phyloP scores from a whole-genome alignment of 495 filamentous ascomycete species.

The Neurospora sublineolata region DNA sequence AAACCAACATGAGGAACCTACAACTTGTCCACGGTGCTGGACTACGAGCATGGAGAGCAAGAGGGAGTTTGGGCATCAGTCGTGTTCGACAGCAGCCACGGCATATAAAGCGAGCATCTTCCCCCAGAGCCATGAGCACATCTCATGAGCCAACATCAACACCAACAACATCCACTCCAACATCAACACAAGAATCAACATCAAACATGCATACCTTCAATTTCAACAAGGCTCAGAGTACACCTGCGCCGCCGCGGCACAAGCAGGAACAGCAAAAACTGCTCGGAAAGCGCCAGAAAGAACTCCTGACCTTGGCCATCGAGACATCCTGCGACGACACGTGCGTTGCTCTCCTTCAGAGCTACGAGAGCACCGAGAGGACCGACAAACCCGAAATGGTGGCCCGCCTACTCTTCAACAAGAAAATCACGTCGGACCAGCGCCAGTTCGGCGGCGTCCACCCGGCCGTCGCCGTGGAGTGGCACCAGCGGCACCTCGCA shows the following conservation, averaged over 20 bases:
- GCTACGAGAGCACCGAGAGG: background rate
- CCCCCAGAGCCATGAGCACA: background rate
- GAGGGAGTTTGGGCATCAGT: background rate
- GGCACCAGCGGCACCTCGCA: slow-evolving; percentile 59
- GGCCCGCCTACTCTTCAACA: slow-evolving; percentile 61
- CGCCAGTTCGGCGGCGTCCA: slow-evolving; percentile 61
- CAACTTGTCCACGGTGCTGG: background rate
- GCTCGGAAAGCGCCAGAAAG: background rate
- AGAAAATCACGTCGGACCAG: slow-evolving; percentile 72
- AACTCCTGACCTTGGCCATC: slow-evolving; percentile 68
- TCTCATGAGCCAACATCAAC: background rate
- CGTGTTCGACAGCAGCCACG: background rate
- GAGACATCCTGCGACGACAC: slow-evolving; percentile 98
- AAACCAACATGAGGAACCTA: background rate
- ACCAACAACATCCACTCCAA: background rate
- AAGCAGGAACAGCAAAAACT: background rate
- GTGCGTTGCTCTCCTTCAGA: slow-evolving; percentile 70
- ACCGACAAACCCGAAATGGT: slow-evolving; percentile 14
- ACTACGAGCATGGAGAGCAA: background rate
- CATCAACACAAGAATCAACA: background rate
- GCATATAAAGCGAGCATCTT: background rate
- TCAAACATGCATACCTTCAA: background rate
- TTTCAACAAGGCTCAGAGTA: background rate
- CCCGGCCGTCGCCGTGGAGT: slow-evolving; percentile 58
- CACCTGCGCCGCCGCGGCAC: background rate